A percentile compares a stretch with the other conserved stretches of the same genome.
Conservation (phyloP, 495 filamentous ascomycete genomes). For the Oidiodendron maius region DNA sequence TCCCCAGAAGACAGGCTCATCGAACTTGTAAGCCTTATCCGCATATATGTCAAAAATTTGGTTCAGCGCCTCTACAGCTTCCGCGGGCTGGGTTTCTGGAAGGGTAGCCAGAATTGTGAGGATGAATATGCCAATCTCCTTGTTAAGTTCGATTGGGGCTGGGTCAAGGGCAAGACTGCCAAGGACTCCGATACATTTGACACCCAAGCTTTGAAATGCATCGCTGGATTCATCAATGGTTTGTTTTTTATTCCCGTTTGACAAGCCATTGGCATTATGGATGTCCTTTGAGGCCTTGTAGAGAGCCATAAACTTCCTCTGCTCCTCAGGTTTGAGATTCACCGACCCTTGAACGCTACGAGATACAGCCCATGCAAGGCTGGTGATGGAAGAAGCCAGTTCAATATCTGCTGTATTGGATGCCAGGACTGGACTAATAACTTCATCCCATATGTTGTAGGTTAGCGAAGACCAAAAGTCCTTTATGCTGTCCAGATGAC, state of each 20-base stretch:
- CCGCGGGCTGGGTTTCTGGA: slow-evolving; percentile 40
- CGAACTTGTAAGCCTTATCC: slow-evolving; percentile 46
- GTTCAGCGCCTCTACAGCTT: slow-evolving; percentile 51
- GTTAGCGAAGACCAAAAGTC: slow-evolving; percentile 42
- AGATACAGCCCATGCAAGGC: slow-evolving; percentile 56
- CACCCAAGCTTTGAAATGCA: slow-evolving; percentile 44
- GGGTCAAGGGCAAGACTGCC: slow-evolving; percentile 47
- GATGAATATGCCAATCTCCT: slow-evolving; percentile 55
- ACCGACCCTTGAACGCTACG: slow-evolving; percentile 41
- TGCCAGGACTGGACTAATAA: slow-evolving; percentile 43
- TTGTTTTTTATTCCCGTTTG: slow-evolving; percentile 13
- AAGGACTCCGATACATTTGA: slow-evolving; percentile 57
- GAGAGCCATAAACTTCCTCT: slow-evolving; percentile 53
- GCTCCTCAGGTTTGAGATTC: slow-evolving; percentile 39
- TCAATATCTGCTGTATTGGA: slow-evolving; percentile 52
- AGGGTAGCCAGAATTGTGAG: slow-evolving; percentile 40
- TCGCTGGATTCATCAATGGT: slow-evolving; percentile 25
- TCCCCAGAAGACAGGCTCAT: slow-evolving; percentile 53
- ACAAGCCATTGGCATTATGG: slow-evolving; percentile 4
- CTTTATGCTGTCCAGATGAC: slow-evolving; percentile 26
- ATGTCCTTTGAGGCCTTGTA: slow-evolving; percentile 46
- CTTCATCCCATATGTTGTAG: slow-evolving; percentile 44
- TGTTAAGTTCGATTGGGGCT: slow-evolving; percentile 36
- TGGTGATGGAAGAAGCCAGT: slow-evolving; percentile 50
- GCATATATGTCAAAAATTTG: slow-evolving; percentile 58